Base-by-base conservation (phyloP, 2,329 filamentous ascomycete species). In the Colletotrichum ledebouriae region DNA sequence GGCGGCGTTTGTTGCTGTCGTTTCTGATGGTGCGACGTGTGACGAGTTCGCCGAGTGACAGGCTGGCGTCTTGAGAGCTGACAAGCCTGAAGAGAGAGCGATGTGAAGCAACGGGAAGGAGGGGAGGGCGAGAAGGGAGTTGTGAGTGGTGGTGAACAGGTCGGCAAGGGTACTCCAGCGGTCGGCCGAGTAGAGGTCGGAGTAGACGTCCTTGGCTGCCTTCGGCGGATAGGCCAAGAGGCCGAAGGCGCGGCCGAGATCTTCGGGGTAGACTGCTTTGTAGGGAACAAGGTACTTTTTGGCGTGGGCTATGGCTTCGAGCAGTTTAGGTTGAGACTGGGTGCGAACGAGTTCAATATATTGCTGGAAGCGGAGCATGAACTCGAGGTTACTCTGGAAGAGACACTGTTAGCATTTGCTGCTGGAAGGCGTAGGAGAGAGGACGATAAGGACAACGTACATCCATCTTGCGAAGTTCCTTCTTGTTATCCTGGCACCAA, bases 401-500 rank as follows among this genome's bases (percentile, higher is more conserved):
- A 22, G 3, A 34, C 22, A 12, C 20, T 34, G 63, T 73, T 46
- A 64, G 58, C 69, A 33, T 39, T 42, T 46, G 22, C 53, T 33
- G 57, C 6, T n/a, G 1, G 6, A 29, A 29, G 12, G 41, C 6
- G 7, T 62, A 37, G 57, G 37, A 52, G 44, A 42, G 29, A 15
- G 41, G n/a, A 15, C 17, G 44, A 25, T 12, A 6, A 13, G 20
- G 3, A 44, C 12, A 17, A 76, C 88, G 70, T 78, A 93, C 92
- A 78, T 93, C 91, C 80, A 93, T 91, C 84, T 96, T 97, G 76
- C 94, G 92, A 68, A 99, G 82, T 71, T 94, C 92, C 75, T 95
- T 94, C 79, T 97, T 96, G 79, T 98, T 97, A 75, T 98, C 95
- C 15, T 86, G 88, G 78, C 96, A 98, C 96, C 96, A 99, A 12